These are phyloP conservation scores for Endocalyx cinctus DNA, from an alignment of 2,329 filamentous ascomycete genomes.

Conservation along the genomic window DNA sequence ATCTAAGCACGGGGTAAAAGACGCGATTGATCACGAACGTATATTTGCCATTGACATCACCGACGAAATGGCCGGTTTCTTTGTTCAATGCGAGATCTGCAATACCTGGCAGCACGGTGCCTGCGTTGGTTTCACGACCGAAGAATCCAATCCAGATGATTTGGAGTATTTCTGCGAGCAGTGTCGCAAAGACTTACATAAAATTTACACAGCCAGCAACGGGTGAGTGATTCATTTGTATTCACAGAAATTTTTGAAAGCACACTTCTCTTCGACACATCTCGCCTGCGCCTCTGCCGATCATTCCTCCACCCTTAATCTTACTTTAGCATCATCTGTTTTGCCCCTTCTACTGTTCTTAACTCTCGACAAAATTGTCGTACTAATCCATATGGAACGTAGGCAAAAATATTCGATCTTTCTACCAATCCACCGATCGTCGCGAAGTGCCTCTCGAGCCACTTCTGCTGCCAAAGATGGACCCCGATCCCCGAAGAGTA, in stretches of 20 bases:
- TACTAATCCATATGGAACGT: slow-evolving; percentile 18
- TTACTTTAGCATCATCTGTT: slow-evolving; percentile 15
- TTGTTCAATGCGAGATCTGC: slow-evolving; percentile 96
- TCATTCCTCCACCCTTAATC: slow-evolving; percentile 21
- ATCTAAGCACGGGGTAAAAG: slow-evolving; percentile 47
- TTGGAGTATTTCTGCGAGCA: slow-evolving; percentile 89
- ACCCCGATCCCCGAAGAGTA: slow-evolving; percentile 48
- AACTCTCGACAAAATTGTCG: slow-evolving; percentile 1
- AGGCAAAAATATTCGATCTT: slow-evolving; percentile 66
- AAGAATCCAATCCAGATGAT: slow-evolving; percentile 81
- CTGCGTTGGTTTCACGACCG: slow-evolving; percentile 94
- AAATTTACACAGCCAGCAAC: slow-evolving; percentile 72
- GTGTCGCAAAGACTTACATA: slow-evolving; percentile 88
- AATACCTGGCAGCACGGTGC: slow-evolving; percentile 99
- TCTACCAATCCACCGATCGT: slow-evolving; percentile 53
- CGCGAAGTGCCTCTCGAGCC: slow-evolving; percentile 56
- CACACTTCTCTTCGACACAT: slow-evolving; percentile 8
- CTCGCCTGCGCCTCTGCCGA: slow-evolving; percentile 6
- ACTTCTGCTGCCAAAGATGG: slow-evolving; percentile 62
- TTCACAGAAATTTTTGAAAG: too few relatives aligned
- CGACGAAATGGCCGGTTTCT: slow-evolving; percentile 89
- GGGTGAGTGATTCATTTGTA: too few relatives aligned
- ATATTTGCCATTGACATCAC: slow-evolving; percentile 59
- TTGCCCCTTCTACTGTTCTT: slow-evolving; percentile 9
- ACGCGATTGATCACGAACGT: slow-evolving; percentile 53